Conservation (phyloP, 441 rosid species). For the Populus hybrid region DNA sequence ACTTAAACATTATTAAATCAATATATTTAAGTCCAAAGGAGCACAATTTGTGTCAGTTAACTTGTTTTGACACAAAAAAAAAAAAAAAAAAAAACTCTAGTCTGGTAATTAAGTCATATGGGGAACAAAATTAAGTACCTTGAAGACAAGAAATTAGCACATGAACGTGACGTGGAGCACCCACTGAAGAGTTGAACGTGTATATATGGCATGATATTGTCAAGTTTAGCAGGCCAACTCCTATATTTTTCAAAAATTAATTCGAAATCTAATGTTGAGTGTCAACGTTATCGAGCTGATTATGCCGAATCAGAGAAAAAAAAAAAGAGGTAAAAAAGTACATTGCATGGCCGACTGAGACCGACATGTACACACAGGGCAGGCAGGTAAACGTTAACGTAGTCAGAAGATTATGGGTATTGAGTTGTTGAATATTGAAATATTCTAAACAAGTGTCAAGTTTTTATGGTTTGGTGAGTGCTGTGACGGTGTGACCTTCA, state of each 20-base stretch:
- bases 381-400: conserved; percentile 13
- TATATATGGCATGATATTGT: conserved; percentile 1
- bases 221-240: conserved; percentile 11
- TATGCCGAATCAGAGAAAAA: not conserved
- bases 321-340: not conserved
- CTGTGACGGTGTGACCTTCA: not conserved
- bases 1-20: not conserved
- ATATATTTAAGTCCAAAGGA: not conserved
- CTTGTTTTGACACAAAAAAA: conserved; percentile 9
- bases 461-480: not conserved
- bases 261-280: conserved; percentile 6
- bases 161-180: conserved; percentile 7
- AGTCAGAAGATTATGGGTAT: not conserved
- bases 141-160: no score
- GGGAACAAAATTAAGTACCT: not conserved
- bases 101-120: not conserved
- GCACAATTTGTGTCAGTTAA: not conserved
- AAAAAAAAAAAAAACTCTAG: no score
- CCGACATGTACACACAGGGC: conserved; percentile 13
- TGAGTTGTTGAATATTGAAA: not conserved
- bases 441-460: not conserved
- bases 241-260: not conserved
- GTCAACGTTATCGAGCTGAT: conserved; percentile 25
- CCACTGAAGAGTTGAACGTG: conserved; percentile 16
- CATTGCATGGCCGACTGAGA: conserved; percentile 13